A percentile compares a stretch with the other conserved stretches of the same genome.
These are phyloP conservation scores for Verticillium albo-atrum DNA, from an alignment of 2,329 filamentous ascomycete genomes.

Conservation along the genomic window DNA sequence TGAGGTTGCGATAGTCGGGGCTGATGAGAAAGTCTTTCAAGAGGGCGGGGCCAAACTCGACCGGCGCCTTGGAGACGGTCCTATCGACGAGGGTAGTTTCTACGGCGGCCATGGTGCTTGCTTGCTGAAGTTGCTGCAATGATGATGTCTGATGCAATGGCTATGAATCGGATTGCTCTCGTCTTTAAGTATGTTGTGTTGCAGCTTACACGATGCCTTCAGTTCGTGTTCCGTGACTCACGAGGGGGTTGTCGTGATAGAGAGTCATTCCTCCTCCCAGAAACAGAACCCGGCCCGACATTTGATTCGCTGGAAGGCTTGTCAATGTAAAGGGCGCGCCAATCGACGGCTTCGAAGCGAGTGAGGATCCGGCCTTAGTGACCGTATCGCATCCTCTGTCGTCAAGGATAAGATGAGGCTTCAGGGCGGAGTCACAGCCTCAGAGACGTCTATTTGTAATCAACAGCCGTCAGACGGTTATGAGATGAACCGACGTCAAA, in stretches of 20 bases:
- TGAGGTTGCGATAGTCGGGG: conserved; percentile 65
- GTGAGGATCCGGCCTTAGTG: neutral
- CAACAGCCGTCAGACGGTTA: too few species aligned
- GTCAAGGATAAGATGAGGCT: too few species aligned
- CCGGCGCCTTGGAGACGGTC: neutral
- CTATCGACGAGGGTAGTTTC: neutral
- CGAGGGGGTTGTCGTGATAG: too few species aligned
- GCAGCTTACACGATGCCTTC: neutral
- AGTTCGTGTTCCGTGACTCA: neutral
- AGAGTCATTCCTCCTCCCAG: neutral
- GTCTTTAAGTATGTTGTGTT: neutral
- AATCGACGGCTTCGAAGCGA: neutral
- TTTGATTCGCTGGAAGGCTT: neutral
- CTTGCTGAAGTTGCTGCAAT: neutral
- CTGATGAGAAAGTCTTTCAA: conserved; percentile 66
- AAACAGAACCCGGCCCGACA: neutral
- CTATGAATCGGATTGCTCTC: neutral
- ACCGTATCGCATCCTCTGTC: too few species aligned
- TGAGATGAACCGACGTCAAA: too few species aligned
- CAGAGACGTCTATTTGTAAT: too few species aligned
- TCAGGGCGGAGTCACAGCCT: too few species aligned
- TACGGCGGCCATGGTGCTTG: conserved; percentile 6
- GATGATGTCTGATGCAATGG: neutral
- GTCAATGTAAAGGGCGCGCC: neutral
- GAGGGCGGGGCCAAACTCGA: conserved; percentile 32